Evolutionary conservation across 1,284 basidiomycete species (phyloP).

Genomic region (Exobasidium cylindrosporum): DNA sequence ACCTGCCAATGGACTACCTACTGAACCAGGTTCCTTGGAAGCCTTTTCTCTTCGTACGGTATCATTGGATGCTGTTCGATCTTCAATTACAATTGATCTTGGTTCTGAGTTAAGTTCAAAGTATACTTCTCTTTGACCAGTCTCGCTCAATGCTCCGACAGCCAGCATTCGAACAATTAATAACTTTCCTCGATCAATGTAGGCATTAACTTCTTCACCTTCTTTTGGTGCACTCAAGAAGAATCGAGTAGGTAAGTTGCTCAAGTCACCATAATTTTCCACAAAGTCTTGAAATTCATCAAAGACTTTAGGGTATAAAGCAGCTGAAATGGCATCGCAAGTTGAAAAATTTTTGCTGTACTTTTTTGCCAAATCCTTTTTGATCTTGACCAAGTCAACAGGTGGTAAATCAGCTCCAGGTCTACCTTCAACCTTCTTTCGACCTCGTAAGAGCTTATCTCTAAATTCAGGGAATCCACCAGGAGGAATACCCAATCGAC

Average conservation of each 20-base stretch:
- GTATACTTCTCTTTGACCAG: constrained; percentile 92
- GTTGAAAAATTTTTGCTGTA: constrained; percentile 86
- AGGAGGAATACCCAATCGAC: constrained; percentile 72
- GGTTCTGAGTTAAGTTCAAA: constrained; percentile 67
- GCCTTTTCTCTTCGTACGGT: constrained; percentile 91
- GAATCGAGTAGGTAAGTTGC: constrained; percentile 81
- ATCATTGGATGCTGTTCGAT: constrained; percentile 89
- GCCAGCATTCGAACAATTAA: constrained; percentile 94
- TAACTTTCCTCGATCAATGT: constrained; percentile 93
- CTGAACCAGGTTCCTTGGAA: constrained; percentile 83
- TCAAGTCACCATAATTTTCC: constrained; percentile 88
- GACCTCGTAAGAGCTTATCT: constrained; percentile 85
- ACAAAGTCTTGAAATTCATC: constrained; percentile 94
- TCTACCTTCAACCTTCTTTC: constrained; percentile 85
- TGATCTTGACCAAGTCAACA: constrained; percentile 92
- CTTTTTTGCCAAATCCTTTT: constrained; percentile 84
- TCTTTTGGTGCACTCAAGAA: constrained; percentile 86
- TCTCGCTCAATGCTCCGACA: constrained; percentile 84
- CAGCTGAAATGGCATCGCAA: constrained; percentile 84
- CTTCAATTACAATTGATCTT: constrained; percentile 68
- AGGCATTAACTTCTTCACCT: constrained; percentile 93
- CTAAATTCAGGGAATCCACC: constrained; percentile 98
- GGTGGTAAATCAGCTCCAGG: constrained; percentile 84
- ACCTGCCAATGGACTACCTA: constrained; percentile 78
- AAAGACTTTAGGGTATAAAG: constrained; percentile 95